Conservation (phyloP, 1,284 basidiomycete species). For the Sparassis latifolia region DNA sequence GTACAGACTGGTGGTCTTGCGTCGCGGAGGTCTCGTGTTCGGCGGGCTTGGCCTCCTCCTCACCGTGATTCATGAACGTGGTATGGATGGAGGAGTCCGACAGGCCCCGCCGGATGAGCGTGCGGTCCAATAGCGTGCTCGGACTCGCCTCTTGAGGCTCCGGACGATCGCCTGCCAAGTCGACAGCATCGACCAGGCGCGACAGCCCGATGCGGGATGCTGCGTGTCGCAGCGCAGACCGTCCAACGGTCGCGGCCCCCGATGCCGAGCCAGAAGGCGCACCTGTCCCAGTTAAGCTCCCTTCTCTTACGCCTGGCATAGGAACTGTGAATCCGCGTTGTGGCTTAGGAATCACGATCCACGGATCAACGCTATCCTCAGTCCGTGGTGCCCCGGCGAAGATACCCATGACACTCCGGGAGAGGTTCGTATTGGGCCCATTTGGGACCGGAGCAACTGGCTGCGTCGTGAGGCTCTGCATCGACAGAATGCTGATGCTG, state of each 20-base stretch:
- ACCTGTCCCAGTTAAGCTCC: background rate
- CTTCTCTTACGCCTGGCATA: background rate
- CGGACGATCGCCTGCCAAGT: slow-evolving; percentile 14
- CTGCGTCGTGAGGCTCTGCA: slow-evolving; percentile 12
- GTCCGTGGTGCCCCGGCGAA: slow-evolving; percentile 74
- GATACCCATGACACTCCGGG: slow-evolving; percentile 58
- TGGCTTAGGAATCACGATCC: slow-evolving; percentile 55
- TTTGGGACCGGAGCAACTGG: slow-evolving; percentile 5
- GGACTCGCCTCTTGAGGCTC: slow-evolving; percentile 57
- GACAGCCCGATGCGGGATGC: slow-evolving; percentile 16
- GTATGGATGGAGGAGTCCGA: slow-evolving; percentile 89
- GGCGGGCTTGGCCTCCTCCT: slow-evolving; percentile 11
- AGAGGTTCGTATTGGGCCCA: slow-evolving; percentile 14
- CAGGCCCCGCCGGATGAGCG: slow-evolving; percentile 71
- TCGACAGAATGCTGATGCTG: slow-evolving; percentile 11
- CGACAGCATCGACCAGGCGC: slow-evolving; percentile 22
- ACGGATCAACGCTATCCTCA: slow-evolving; percentile 42
- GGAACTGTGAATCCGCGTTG: slow-evolving; percentile 12
- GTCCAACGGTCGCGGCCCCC: slow-evolving; percentile 20
- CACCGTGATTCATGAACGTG: slow-evolving; percentile 59
- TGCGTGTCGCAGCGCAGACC: slow-evolving; percentile 15
- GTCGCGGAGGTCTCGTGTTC: slow-evolving; percentile 6
- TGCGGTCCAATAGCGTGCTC: slow-evolving; percentile 50
- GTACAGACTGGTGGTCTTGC: slow-evolving; percentile 35
- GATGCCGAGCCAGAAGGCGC: slow-evolving; percentile 2